phyloP scores from a whole-genome alignment of 164 flowering plant genomes.

The Chimonanthus praecox region DNA sequence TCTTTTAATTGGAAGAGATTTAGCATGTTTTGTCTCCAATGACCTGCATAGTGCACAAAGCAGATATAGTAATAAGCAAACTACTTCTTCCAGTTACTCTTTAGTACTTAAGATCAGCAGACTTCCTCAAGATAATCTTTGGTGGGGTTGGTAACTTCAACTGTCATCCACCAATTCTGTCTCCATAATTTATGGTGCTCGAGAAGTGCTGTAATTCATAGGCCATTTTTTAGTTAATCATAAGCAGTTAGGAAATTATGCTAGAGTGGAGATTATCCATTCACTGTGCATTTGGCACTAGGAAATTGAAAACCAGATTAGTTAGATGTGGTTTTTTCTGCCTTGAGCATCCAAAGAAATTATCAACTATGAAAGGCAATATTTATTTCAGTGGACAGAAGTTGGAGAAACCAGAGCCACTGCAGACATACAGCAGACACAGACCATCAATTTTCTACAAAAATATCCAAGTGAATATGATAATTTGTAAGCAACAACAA shows the following conservation, averaged over 20 bases:
- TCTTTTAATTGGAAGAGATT: slow-evolving; percentile 15
- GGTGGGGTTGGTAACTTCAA: background rate
- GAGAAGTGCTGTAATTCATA: background rate
- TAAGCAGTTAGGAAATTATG: background rate
- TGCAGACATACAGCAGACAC: background rate
- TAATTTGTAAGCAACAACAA: background rate
- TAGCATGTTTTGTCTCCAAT: slow-evolving; percentile 13
- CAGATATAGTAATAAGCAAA: background rate
- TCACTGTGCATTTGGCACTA: background rate
- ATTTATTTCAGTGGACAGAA: background rate
- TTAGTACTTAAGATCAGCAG: background rate
- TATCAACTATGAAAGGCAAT: background rate
- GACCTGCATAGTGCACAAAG: slow-evolving; percentile 15
- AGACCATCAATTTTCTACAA: background rate
- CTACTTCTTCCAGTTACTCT: background rate
- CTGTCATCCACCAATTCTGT: background rate
- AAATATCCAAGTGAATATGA: background rate
- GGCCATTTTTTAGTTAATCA: background rate
- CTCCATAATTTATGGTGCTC: background rate
- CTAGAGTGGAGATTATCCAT: background rate
- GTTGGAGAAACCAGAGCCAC: background rate
- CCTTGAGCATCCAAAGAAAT: background rate
- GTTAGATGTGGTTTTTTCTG: background rate
- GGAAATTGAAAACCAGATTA: background rate
- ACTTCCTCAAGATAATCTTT: background rate